These are phyloP conservation scores for Beta corolliflora DNA, from an alignment of 179 eudicot species.

Conservation along the genomic window DNA sequence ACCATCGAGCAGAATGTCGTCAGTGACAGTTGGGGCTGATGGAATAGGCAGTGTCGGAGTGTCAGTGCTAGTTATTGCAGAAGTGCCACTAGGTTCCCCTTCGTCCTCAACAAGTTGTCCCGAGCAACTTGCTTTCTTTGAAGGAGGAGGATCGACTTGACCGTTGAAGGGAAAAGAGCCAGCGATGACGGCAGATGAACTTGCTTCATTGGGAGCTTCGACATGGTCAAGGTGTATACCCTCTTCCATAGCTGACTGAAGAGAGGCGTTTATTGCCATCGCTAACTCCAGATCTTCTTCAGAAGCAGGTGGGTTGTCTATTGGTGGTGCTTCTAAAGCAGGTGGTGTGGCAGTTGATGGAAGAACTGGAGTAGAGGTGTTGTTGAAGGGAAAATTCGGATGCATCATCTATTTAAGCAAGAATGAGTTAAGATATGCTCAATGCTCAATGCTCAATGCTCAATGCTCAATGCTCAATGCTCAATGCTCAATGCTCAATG, in stretches of 20 bases:
- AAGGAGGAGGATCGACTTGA: constrained; percentile 25
- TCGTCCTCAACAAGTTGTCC: constrained; percentile 32
- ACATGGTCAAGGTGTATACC: constrained; percentile 36
- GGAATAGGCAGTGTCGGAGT: constrained; percentile 43
- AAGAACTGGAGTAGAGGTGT: constrained; percentile 32
- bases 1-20: constrained; percentile 45
- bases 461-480: too few species aligned
- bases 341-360: constrained; percentile 26
- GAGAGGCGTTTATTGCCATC: constrained; percentile 71
- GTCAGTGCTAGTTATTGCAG: constrained; percentile 29
- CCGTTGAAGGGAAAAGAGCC: constrained; percentile 6
- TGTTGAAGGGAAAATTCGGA: constrained; percentile 66
- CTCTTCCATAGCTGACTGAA: constrained; percentile 57
- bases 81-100: constrained; percentile 40
- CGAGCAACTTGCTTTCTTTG: constrained; percentile 33
- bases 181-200: constrained; percentile 40
- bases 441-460: too few species aligned
- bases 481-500: too few species aligned
- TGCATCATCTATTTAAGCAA: constrained; percentile 54
- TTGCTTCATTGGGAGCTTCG: constrained; percentile 34
- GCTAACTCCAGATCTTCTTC: constrained; percentile 64
- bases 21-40: constrained; percentile 46
- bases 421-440: constrained; percentile 2
- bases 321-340: constrained; percentile 29
- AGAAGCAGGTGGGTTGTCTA: constrained; percentile 32